phyloP scores from a whole-genome alignment of 1,284 basidiomycete genomes.

The Ustilago crameri region DNA sequence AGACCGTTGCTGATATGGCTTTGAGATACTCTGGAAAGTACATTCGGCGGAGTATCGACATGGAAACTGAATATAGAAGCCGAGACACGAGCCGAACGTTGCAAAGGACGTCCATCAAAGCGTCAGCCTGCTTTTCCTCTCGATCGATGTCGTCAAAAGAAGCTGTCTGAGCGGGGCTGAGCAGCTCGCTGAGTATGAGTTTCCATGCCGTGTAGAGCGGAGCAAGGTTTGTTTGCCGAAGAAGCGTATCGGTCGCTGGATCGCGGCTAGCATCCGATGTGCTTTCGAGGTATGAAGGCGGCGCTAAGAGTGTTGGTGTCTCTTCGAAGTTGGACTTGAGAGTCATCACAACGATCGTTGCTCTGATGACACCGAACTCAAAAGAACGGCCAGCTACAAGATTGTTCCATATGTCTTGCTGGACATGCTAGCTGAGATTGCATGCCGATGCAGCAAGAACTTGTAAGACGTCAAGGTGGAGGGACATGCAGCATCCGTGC shows the following conservation, averaged over 20 bases:
- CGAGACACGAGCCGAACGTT: constrained; percentile 35
- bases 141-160: constrained; percentile 11
- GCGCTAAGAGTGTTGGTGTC: constrained; percentile 26
- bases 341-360: constrained; percentile 7
- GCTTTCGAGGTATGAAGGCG: constrained; percentile 41
- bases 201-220: constrained; percentile 28
- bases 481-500: no score
- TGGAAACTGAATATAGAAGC: constrained; percentile 32
- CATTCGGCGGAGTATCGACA: constrained; percentile 25
- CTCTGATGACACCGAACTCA: neutral
- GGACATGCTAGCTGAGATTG: no score
- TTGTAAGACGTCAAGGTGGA: no score
- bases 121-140: constrained; percentile 28
- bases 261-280: neutral
- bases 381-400: no score
- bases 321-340: constrained; percentile 43
- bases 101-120: constrained; percentile 22
- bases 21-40: constrained; percentile 33
- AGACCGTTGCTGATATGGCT: constrained; percentile 25
- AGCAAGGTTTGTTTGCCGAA: constrained; percentile 11
- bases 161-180: neutral
- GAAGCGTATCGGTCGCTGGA: neutral
- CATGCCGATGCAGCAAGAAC: no score
- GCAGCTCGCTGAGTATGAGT: constrained; percentile 12
- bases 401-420: no score